Conservation (phyloP, 225 moss, liverwort and hornwort species). For the Marchantia paleacea region DNA sequence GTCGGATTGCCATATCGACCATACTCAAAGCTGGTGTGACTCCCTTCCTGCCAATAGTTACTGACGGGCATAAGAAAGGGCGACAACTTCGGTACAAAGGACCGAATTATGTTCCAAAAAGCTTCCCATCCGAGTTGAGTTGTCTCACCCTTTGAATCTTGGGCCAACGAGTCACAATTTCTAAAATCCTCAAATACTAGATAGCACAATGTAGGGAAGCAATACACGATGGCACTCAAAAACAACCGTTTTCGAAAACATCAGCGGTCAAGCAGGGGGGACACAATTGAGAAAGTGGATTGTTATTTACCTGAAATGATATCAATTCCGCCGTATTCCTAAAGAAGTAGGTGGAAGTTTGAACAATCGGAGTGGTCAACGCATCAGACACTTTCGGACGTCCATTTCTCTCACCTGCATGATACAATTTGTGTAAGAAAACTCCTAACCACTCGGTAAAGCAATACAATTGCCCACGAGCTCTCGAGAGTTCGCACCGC, state of each 20-base stretch:
- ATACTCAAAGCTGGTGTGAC: constrained; percentile 86
- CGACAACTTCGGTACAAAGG: background rate
- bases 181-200: background rate
- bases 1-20: constrained; percentile 98
- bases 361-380: constrained; percentile 91
- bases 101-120: background rate
- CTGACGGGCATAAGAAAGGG: background rate
- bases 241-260: background rate
- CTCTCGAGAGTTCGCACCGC: background rate
- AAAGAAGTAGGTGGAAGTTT: constrained; percentile 93
- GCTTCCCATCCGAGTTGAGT: too few relatives aligned
- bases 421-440: background rate
- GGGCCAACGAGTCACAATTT: too few relatives aligned
- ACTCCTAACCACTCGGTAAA: too few relatives aligned
- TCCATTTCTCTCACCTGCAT: constrained; percentile 78
- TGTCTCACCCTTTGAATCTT: background rate
- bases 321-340: constrained; percentile 96
- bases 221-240: background rate
- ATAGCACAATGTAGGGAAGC: background rate
- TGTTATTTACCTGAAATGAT: constrained; percentile 71
- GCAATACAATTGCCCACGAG: too few relatives aligned
- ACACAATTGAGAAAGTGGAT: background rate
- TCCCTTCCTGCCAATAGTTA: constrained; percentile 58
- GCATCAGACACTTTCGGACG: constrained; percentile 75
- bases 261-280: background rate